phyloP scores from a whole-genome alignment of 257 asterid species.

The Nicotiana benthamiana region DNA sequence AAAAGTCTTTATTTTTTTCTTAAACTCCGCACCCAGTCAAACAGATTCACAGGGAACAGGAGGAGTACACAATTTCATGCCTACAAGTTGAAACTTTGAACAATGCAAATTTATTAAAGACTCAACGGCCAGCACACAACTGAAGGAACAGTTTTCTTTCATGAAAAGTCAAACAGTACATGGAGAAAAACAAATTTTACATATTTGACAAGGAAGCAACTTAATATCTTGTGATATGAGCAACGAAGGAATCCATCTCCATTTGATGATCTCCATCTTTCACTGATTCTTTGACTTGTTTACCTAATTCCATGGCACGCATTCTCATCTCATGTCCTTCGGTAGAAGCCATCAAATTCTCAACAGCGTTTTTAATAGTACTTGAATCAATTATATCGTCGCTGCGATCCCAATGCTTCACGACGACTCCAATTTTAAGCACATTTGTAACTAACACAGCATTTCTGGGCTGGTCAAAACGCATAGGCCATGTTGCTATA shows the following conservation, averaged over 20 bases:
- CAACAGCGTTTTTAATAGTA: background rate
- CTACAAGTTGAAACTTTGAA: too few species aligned
- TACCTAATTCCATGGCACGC: background rate
- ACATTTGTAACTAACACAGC: background rate
- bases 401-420: background rate
- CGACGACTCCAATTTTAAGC: background rate
- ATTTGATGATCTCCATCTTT: background rate
- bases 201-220: background rate
- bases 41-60: too few species aligned
- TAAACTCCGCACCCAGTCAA: too few species aligned
- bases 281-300: background rate
- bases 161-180: background rate
- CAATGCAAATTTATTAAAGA: too few species aligned
- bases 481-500: background rate
- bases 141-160: background rate
- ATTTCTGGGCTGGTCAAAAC: background rate
- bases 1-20: too few species aligned
- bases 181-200: background rate
- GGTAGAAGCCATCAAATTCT: background rate
- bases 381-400: background rate
- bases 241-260: background rate
- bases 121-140: too few species aligned
- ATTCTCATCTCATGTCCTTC: background rate
- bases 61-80: too few species aligned
- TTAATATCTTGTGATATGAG: background rate